Base-by-base conservation (phyloP, 495 filamentous ascomycete species). In the Staphylotrichum longicolle region DNA sequence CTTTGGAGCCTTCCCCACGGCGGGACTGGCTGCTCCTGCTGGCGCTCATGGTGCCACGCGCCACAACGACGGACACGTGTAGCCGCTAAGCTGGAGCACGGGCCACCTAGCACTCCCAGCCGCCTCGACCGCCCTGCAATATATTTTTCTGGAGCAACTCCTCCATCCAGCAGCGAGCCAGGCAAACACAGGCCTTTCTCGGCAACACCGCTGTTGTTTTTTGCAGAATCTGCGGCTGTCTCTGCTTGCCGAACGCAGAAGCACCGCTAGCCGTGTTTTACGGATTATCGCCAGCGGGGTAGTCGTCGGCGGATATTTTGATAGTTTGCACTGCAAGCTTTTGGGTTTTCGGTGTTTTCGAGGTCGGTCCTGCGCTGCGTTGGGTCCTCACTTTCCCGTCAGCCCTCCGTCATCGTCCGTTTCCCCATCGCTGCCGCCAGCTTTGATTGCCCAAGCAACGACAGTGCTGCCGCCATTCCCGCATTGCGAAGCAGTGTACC, bases 31-130 rank as follows among this genome's bases (percentile, higher is more conserved):
- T 0, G 37, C 37, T 27, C 27, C 12, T 46, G 27, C 8, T 39
- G 37, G 37, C 6, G 6, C 37, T 39, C 37, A 39, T 39, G 48
- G 50, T 46, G 45, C 35, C 34, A 56, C 54, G 60, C 60, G 60
- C 60, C 60, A 57, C 46, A 45, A 35, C 60, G 46, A 56, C 20
- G 53, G 54, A 62, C 60, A 62, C 60, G 60, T 62, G 60, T 62
- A 57, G 41, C 51, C 46, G 60, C 60, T 62, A 50, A 49, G 20
- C 33, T 2, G 15, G 33, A 9, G 60, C 60, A 52, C 54, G 60
- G 60, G 39, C 54, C 53, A 57, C 40, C 11, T 7, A 50, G 10
- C 11, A 27, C 44, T 55, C 59, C 59, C 59, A 56, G 59, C 51
- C 52, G 59, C 59, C 59, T 57, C 53, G 33, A 44, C 57, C 48